These are phyloP conservation scores for Micromonas commoda DNA, from an alignment of 139 green algal genomes.

Conservation along the genomic window DNA sequence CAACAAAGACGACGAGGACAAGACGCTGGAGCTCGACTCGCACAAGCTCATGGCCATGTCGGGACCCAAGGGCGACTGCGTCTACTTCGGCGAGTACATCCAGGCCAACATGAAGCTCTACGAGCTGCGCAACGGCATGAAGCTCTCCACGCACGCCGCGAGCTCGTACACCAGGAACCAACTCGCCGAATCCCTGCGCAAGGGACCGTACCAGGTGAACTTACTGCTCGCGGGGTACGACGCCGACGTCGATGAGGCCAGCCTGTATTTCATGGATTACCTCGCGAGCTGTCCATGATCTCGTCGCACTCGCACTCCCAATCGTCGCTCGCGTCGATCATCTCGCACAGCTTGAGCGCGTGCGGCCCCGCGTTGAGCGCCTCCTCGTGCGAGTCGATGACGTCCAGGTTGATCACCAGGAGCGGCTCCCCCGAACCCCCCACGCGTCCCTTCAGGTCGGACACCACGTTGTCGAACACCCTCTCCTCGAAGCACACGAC, in stretches of 20 bases:
- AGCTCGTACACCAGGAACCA: constrained; percentile 86
- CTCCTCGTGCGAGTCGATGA: constrained; percentile 77
- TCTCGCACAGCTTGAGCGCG: constrained; percentile 61
- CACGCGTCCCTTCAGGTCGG: constrained; percentile 33
- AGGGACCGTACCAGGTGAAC: constrained; percentile 87
- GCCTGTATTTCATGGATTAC: constrained; percentile 97
- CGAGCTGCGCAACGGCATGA: constrained; percentile 66
- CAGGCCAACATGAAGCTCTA: constrained; percentile 87
- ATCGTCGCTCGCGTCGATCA: constrained; percentile 50
- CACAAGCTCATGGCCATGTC: constrained; percentile 83
- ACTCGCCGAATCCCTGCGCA: constrained; percentile 85
- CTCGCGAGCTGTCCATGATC: constrained; percentile 65
- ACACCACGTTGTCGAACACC: constrained; percentile 52
- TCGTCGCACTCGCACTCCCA: constrained; percentile 66
- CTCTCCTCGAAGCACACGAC: constrained; percentile 46
- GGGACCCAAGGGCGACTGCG: constrained; percentile 53
- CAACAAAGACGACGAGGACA: constrained; percentile 96
- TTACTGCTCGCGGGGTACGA: constrained; percentile 78
- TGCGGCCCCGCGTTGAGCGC: constrained; percentile 63
- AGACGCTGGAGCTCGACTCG: constrained; percentile 66
- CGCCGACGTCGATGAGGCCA: constrained; percentile 41
- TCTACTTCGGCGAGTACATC: constrained; percentile 12
- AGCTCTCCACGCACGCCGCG: constrained; percentile 78
- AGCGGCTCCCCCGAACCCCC: constrained; percentile 44
- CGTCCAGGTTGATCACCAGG: constrained; percentile 82